These are phyloP conservation scores for Ophiocordyceps sinensis DNA, from an alignment of 2,329 filamentous ascomycete genomes.

Conservation along the genomic window DNA sequence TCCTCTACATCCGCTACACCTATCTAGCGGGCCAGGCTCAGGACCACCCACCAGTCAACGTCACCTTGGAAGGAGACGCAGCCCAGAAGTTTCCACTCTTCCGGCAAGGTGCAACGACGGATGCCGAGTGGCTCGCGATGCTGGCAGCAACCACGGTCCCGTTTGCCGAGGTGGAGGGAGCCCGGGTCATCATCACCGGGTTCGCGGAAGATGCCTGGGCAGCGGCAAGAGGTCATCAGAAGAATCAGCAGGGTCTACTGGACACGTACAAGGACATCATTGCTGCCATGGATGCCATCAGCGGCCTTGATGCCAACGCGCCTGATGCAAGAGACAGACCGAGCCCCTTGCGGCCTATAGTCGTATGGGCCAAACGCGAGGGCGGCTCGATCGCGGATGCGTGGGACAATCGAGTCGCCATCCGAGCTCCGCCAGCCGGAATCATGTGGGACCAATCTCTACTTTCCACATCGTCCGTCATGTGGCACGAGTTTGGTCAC, in stretches of 20 bases:
- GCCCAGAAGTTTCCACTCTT: conserved; percentile 3
- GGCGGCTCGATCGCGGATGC: no score
- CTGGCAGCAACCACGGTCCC: conserved; percentile 1
- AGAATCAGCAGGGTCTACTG: neutral
- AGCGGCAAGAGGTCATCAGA: neutral
- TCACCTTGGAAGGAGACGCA: neutral
- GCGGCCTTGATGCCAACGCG: neutral
- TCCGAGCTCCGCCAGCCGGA: neutral
- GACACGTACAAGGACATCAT: conserved; percentile 1
- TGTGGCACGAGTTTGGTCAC: conserved; percentile 3
- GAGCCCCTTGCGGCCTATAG: conserved; percentile 2
- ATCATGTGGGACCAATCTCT: no score
- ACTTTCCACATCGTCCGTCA: neutral
- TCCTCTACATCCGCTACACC: conserved; percentile 3
- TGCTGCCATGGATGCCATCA: conserved; percentile 1
- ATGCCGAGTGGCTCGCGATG: conserved; percentile 1
- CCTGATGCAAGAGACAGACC: neutral
- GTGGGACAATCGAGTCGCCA: no score
- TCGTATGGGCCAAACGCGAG: neutral
- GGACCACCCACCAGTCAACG: neutral
- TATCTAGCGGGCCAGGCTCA: neutral
- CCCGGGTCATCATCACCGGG: conserved; percentile 3
- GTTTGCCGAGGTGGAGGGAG: conserved; percentile 1
- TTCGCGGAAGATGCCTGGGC: neutral
- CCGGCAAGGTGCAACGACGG: conserved; percentile 1